These are phyloP conservation scores for Cladosporium cucumerinum DNA, from an alignment of 2,329 filamentous ascomycete genomes.

Conservation along the genomic window DNA sequence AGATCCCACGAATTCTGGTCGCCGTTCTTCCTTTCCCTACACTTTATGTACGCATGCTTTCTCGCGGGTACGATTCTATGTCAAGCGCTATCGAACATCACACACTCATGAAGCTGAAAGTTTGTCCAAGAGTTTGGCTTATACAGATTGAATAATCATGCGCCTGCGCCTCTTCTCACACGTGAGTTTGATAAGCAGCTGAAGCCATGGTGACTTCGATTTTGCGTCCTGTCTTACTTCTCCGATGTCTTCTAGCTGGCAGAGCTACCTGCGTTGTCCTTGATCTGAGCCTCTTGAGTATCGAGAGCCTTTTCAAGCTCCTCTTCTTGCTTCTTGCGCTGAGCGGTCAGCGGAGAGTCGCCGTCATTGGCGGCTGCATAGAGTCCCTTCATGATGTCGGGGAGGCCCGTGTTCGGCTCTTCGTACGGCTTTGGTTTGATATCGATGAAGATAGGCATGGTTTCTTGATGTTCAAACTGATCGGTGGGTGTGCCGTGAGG, in stretches of 20 bases:
- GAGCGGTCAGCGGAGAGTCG: background rate
- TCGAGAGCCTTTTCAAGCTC: background rate
- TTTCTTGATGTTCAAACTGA: background rate
- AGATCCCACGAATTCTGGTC: background rate
- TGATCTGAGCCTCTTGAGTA: background rate
- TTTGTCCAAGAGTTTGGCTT: background rate
- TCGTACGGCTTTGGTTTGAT: background rate
- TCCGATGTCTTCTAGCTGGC: background rate
- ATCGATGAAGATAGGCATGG: background rate
- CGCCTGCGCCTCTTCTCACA: background rate
- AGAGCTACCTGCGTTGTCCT: background rate
- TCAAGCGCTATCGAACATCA: background rate
- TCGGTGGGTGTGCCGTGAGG: background rate
- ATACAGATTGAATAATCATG: background rate
- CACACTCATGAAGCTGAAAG: background rate
- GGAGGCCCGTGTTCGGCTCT: background rate
- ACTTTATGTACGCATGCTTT: background rate
- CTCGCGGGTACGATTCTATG: background rate
- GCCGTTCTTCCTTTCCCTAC: background rate
- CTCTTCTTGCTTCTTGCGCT: background rate
- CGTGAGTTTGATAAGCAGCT: background rate
- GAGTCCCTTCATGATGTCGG: background rate
- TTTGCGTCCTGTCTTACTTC: background rate
- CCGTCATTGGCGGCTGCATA: background rate
- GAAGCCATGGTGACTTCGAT: background rate